These are phyloP conservation scores for Eudorina sp. DNA, from an alignment of 139 green algal genomes.

Conservation along the genomic window DNA sequence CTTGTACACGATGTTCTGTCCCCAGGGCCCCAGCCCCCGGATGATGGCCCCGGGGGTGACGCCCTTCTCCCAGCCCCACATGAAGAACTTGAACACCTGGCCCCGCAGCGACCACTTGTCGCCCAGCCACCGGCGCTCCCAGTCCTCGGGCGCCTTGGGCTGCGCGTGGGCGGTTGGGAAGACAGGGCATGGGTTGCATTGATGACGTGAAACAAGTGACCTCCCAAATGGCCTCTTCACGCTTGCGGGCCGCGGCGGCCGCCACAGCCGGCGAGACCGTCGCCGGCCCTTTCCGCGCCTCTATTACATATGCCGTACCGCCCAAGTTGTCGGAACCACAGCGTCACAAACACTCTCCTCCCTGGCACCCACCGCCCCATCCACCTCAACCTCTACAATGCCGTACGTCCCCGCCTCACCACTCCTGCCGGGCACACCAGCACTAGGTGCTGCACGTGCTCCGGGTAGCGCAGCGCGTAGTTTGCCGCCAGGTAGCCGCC, in stretches of 20 bases:
- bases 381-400: too few species aligned
- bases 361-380: too few species aligned
- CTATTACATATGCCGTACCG: too few species aligned
- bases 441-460: constrained; percentile 89
- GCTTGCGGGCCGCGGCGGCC: too few species aligned
- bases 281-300: too few species aligned
- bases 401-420: constrained; percentile 54
- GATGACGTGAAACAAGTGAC: neutral
- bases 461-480: constrained; percentile 87
- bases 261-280: too few species aligned
- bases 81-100: constrained; percentile 63
- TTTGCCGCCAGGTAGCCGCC: constrained; percentile 86
- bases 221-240: too few species aligned
- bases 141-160: constrained; percentile 73
- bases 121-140: constrained; percentile 59
- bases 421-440: constrained; percentile 91
- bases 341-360: too few species aligned
- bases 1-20: constrained; percentile 64
- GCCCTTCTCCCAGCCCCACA: constrained; percentile 75
- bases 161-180: constrained; percentile 24
- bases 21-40: constrained; percentile 80
- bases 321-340: too few species aligned
- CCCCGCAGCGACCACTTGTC: constrained; percentile 59
- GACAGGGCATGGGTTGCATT: neutral
- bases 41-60: constrained; percentile 84